These are phyloP conservation scores for Infundibulicybe gibba DNA, from an alignment of 768 basidiomycete species.

Conservation along the genomic window DNA sequence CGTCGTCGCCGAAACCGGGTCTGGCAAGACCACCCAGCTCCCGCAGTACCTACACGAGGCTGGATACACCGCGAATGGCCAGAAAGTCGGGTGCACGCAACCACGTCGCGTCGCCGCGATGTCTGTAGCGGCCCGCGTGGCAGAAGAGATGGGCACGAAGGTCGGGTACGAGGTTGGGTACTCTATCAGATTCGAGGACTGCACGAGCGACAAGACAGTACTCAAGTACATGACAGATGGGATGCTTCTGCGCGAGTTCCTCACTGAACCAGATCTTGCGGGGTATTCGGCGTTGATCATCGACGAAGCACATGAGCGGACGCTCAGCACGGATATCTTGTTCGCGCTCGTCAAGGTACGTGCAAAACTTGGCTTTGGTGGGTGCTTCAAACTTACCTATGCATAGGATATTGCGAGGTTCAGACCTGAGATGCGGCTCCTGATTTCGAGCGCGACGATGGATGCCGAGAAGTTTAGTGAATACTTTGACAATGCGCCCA, in stretches of 20 bases:
- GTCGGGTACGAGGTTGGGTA: conserved; percentile 99
- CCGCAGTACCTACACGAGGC: conserved; percentile 99
- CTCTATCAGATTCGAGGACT: conserved; percentile 98
- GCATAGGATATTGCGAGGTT: conserved; percentile 92
- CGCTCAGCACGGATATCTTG: conserved; percentile 96
- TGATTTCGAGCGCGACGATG: conserved; percentile 96
- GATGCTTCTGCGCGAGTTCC: conserved; percentile 94
- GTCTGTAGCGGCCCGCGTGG: conserved; percentile 98
- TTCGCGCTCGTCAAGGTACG: conserved; percentile 99
- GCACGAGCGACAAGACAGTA: conserved; percentile 97
- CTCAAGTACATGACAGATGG: conserved; percentile 99
- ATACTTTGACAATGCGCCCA: conserved; percentile 95
- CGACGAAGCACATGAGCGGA: conserved; percentile 98
- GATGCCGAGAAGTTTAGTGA: conserved; percentile 98
- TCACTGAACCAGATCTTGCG: conserved; percentile 95
- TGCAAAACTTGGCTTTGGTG: conserved; percentile 16
- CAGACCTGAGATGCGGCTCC: conserved; percentile 85
- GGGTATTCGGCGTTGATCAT: conserved; percentile 95
- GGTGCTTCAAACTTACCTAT: conserved; percentile 1
- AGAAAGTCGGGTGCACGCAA: conserved; percentile 94
- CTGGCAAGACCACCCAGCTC: conserved; percentile 97
- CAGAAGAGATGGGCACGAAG: conserved; percentile 97
- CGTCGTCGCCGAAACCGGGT: conserved; percentile 97
- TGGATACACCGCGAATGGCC: conserved; percentile 84
- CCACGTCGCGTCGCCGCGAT: conserved; percentile 99